Conservation (phyloP, 441 rosid genomes). For the Hura crepitans region DNA sequence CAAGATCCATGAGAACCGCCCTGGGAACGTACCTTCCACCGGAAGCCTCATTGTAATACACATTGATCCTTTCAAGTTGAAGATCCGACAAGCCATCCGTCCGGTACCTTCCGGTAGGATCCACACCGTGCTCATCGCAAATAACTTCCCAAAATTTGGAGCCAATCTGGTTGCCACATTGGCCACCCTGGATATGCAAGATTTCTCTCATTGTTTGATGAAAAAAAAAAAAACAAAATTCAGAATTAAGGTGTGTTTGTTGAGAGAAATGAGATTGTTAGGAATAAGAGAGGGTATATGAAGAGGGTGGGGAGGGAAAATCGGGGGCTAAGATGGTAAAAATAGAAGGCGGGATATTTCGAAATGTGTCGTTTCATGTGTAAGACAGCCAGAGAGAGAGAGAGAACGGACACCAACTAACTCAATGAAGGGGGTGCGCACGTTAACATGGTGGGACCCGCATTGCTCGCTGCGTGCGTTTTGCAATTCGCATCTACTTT, state of each 20-base stretch:
- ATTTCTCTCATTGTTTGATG: conserved; percentile 91
- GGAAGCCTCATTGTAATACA: conserved; percentile 64
- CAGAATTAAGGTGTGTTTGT: background rate
- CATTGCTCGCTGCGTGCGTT: background rate
- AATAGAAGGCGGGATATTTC: conserved; percentile 29
- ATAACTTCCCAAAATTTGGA: conserved; percentile 96
- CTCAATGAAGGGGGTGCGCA: conserved; percentile 21
- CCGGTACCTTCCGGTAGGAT: conserved; percentile 61
- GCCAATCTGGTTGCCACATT: conserved; percentile 96
- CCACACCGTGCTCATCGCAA: conserved; percentile 86
- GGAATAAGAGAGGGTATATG: background rate
- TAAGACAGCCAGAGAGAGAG: conserved; percentile 4
- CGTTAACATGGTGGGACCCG: conserved; percentile 17
- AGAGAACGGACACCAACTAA: conserved; percentile 13
- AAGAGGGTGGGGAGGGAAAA: conserved; percentile 11
- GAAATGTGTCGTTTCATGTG: conserved; percentile 16
- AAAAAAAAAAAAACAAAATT: too few relatives aligned
- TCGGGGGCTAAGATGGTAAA: conserved; percentile 24
- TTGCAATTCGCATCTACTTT: background rate
- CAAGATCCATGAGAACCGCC: conserved; percentile 76
- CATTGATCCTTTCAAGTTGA: conserved; percentile 59
- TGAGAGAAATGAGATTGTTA: background rate
- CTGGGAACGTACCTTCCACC: conserved; percentile 64
- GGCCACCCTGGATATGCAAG: conserved; percentile 87
- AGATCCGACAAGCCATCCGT: conserved; percentile 41